Base-by-base conservation (phyloP, 805 yeast genomes). In the Nakazawaea ernobii region DNA sequence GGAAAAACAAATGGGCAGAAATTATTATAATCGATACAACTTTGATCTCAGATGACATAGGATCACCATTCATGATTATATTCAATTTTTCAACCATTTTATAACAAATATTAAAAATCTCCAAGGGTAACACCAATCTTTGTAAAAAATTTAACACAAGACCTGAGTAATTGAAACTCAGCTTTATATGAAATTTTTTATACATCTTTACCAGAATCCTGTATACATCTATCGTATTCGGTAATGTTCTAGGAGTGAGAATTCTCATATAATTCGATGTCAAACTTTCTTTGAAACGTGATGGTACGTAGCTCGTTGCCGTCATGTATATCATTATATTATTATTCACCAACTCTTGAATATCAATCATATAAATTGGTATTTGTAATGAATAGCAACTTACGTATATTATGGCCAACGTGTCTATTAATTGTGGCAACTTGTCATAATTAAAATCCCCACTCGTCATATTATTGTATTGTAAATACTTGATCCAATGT, bases 321-420 rank as follows among this genome's bases (percentile, higher is more conserved):
- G 63, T 69, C 52, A 73, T 60, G 53, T 69, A 77, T 2, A 87
- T 86, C 1, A 84, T 60, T 30, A 66, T 63, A 42, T 75, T 75
- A 2, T 64, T 54, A 28, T 68, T 56, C 4, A 76, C 60, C 61
- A 74, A 64, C 4, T 58, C 54, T 24, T 79, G 55, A 14, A 79
- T 59, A 56, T 82, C 86, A 46, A 63, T 60, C 5, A 74, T 52
- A 55, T 74, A 79, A 1, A 82, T 52, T 0, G 88, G 85, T 17
- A 70, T 50, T 28, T 71, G 67, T 52, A 79, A 53, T 48, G 72
- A 70, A 8, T 75, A 51, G n/a, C 75, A 57, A 2, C 82, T 76
- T 42, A 81, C 48, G 57, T 82, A 83, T 15, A 80, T 61, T 1
- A 82, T 55, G 6, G 72, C 55, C 4, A 73, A 27, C 1, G 67